These are phyloP conservation scores for Corynascus novoguineensis DNA, from an alignment of 495 filamentous ascomycete genomes.

Conservation along the genomic window DNA sequence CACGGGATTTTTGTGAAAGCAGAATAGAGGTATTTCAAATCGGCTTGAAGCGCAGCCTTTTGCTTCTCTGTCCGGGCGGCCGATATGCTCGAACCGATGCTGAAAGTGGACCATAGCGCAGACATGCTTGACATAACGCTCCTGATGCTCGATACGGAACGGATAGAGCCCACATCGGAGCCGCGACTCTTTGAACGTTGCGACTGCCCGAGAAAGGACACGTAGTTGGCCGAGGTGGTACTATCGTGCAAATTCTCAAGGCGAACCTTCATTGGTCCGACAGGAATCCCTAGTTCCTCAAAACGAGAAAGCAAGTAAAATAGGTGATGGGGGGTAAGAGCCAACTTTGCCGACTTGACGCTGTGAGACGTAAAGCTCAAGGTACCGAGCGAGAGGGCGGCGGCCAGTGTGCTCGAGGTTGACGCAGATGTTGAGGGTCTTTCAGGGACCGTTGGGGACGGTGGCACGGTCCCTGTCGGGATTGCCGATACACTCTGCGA, in stretches of 20 bases:
- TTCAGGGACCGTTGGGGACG: slow-evolving; percentile 45
- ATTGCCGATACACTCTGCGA: slow-evolving; percentile 50
- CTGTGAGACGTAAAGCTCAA: slow-evolving; percentile 77
- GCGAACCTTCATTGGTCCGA: slow-evolving; percentile 93
- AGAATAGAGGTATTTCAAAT: slow-evolving; percentile 93
- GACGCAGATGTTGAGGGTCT: slow-evolving; percentile 55
- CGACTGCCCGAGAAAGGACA: slow-evolving; percentile 83
- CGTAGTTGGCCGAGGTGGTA: slow-evolving; percentile 81
- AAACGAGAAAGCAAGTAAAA: slow-evolving; percentile 94
- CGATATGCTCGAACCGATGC: slow-evolving; percentile 67
- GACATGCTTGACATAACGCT: slow-evolving; percentile 97
- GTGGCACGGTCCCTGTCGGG: slow-evolving; percentile 43
- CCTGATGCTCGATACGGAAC: slow-evolving; percentile 91
- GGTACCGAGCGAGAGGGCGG: slow-evolving; percentile 78
- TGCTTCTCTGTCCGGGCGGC: slow-evolving; percentile 77
- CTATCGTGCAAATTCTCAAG: slow-evolving; percentile 91
- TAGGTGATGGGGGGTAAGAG: slow-evolving; percentile 93
- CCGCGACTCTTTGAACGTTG: slow-evolving; percentile 68
- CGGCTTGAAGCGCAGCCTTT: slow-evolving; percentile 74
- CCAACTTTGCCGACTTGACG: slow-evolving; percentile 83
- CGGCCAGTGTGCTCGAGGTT: slow-evolving; percentile 68
- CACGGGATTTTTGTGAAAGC: slow-evolving; percentile 98
- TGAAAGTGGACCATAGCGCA: slow-evolving; percentile 81
- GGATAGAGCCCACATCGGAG: slow-evolving; percentile 82
- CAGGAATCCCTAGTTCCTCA: slow-evolving; percentile 81